Base-by-base conservation (phyloP, 441 rosid genomes). In the Jatropha multifida region DNA sequence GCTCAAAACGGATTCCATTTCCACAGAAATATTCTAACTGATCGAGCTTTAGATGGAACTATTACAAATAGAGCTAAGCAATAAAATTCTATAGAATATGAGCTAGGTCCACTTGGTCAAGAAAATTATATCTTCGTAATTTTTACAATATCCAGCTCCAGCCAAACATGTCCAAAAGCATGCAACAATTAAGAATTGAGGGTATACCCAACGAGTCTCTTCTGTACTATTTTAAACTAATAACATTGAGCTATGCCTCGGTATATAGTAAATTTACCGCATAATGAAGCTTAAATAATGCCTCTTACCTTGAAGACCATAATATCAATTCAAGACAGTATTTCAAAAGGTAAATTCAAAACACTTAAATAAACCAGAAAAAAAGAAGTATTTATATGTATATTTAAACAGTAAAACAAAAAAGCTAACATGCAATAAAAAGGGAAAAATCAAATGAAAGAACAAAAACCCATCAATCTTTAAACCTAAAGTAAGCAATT, bases 401-500 rank as follows among this genome's bases (percentile, higher is more conserved):
- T 55, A 5, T 17, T 55, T 17, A 6, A 18, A 9, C 67, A 49
- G 9, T 51, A 20, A 73, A 54, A 59, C 15, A 37, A 37, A 32
- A 32, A 71, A 44, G 44, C 58, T 54, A 18, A 38, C 62, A 61
- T 8, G 8, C n/a, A 54, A 58, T 20, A 56, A 70, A 71, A 15
- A 10, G n/a, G 32, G 38, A 14, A n/a, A 18, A 8, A 60, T 3
- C 17, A 61, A 61, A 55, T 55, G 41, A 61, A 32, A 61, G 18
- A 58, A 49, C 46, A 38, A 72, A 59, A 81, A 68, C 48, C 70
- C 73, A 70, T 55, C 2, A 55, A 56, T 12, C 41, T 64, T 72
- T 14, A 68, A 76, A 38, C 55, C 9, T 60, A 65, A 76, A 75
- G 63, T 14, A 58, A 49, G 41, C 77, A 61, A 76, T 23, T 37